Evolutionary conservation across 2,329 filamentous ascomycete genomes (phyloP), one percentile per base, ranked within the genome.

Genomic region (Colletotrichum echinochloae): DNA sequence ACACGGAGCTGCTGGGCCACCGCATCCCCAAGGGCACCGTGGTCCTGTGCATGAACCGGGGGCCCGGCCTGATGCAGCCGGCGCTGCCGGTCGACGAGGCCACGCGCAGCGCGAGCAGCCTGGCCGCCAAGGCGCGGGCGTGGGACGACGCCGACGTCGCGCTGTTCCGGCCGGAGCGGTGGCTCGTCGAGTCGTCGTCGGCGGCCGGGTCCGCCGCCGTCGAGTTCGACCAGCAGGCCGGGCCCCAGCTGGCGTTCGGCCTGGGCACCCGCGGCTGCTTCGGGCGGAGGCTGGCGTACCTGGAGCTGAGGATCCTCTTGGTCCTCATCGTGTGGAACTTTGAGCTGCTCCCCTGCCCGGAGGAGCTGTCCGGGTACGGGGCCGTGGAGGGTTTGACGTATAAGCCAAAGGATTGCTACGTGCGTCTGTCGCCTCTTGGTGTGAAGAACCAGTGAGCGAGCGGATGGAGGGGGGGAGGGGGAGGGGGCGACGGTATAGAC

Each of bases 291-390:
- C 69, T 83, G 69, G 82, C 80, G 1, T 76, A 80, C 41, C 49
- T 82, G 46, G 75, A 81, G 71, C 41, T 84, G 71, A 75, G 77
- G 41, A 78, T 81, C n/a, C 70, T 79, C 54, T 74, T 81, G 44
- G 79, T 77, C 28, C 67, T 83, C 62, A 72, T 82, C 46, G 74
- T 81, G 14, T 83, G 81, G 82, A 77, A 79, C 56, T 83, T 83
- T 72, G 75, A 80, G 66, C 63, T 81, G 60, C 49, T 72, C n/a
- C 78, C 48, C 75, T 80, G 23, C 77, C 77, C 65, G 6, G 30
- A 62, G 8, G 71, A 70, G 54, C 11, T 78, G 26, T 70, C 72
- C 23, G 66, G 60, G 28, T 73, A 72, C 35, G 60, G 39, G 2
- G 72, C 59, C 16, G 61, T 18, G n/a, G 72, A 73, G 8, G 71